Percentiles rank a stretch among this genome's conserved stretches.
phyloP scores from a whole-genome alignment of 163 green algal species.

The Dunaliella salina region DNA sequence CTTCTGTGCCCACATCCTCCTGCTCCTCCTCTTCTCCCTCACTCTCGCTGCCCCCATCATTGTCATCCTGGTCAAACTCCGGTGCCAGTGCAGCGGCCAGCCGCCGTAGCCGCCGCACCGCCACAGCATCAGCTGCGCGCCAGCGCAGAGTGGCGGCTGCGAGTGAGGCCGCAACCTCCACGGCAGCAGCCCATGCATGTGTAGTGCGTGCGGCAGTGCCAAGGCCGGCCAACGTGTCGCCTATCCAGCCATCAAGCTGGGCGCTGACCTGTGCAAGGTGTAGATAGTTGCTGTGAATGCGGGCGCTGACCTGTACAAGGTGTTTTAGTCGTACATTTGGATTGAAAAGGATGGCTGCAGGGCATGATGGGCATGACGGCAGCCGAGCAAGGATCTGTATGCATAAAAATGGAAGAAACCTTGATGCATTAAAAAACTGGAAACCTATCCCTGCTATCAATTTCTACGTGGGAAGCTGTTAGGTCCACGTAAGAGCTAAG shows the following conservation, averaged over 20 bases:
- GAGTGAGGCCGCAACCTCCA: neutral
- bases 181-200: neutral
- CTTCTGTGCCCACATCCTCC: too few relatives aligned
- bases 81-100: neutral
- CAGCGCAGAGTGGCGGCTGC: neutral
- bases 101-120: constrained; percentile 1
- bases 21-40: neutral
- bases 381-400: too few relatives aligned
- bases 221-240: neutral
- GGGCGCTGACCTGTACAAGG: too few relatives aligned
- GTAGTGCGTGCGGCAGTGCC: neutral
- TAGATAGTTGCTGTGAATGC: neutral
- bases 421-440: too few relatives aligned
- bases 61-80: constrained; percentile 1
- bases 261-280: neutral
- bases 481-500: too few relatives aligned
- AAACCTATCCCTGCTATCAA: too few relatives aligned
- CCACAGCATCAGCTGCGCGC: neutral
- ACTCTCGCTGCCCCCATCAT: neutral
- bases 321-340: too few relatives aligned
- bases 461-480: too few relatives aligned
- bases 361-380: too few relatives aligned
- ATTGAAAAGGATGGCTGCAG: too few relatives aligned
- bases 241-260: constrained; percentile 3
- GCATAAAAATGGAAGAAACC: too few relatives aligned